phyloP scores from a whole-genome alignment of 305 asterid genomes.

The Fraxinus ornus region DNA sequence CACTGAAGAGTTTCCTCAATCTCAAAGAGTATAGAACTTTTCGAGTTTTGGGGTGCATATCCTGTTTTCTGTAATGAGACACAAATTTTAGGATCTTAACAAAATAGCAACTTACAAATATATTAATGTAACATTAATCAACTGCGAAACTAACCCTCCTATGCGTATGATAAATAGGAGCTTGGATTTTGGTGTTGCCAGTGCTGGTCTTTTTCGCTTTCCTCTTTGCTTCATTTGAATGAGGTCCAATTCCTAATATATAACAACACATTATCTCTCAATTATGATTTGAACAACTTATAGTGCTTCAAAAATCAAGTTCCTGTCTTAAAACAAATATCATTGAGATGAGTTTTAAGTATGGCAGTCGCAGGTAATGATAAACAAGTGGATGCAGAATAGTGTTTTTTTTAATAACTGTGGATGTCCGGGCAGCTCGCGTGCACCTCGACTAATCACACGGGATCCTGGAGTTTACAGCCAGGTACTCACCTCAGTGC shows the following conservation, averaged over 20 bases:
- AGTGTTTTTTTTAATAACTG: not conserved
- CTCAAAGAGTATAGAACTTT: slow-evolving; percentile 71
- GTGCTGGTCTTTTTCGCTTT: slow-evolving; percentile 43
- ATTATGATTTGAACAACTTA: not conserved
- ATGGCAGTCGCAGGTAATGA: not conserved
- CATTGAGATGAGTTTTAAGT: not conserved
- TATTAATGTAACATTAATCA: not conserved
- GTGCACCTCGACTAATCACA: too few relatives aligned
- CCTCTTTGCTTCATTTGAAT: slow-evolving; percentile 77
- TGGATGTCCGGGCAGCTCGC: too few relatives aligned
- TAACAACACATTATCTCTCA: slow-evolving; percentile 11
- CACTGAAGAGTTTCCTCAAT: slow-evolving; percentile 60
- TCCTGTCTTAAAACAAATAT: not conserved
- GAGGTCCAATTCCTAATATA: slow-evolving; percentile 72
- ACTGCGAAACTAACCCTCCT: slow-evolving; percentile 63
- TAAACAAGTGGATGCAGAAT: not conserved
- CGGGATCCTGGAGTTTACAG: too few relatives aligned
- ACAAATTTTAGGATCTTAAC: slow-evolving; percentile 5
- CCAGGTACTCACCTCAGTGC: too few relatives aligned
- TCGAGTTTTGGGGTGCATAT: slow-evolving; percentile 72
- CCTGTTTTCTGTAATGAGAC: slow-evolving; percentile 59
- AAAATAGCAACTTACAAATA: not conserved
- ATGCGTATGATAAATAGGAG: slow-evolving; percentile 79
- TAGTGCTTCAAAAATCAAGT: not conserved
- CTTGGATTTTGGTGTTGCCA: slow-evolving; percentile 46